Percentiles rank a stretch among this genome's conserved stretches.
Evolutionary conservation across 1,284 basidiomycete genomes (phyloP).

Genomic region (Moniliophthora roreri): DNA sequence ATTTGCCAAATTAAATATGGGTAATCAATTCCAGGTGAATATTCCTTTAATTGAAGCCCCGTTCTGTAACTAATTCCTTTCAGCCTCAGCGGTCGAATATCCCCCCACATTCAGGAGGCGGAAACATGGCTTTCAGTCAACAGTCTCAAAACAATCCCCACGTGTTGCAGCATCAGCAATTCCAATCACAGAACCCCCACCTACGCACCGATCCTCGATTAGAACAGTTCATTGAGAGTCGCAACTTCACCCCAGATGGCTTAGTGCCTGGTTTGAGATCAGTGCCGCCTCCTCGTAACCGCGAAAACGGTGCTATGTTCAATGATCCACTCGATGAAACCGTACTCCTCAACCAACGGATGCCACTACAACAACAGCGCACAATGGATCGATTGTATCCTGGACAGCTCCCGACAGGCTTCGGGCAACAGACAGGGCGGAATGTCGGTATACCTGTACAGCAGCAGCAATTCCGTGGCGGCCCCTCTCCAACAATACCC

Average conservation of each 20-base stretch:
- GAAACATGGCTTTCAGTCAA: conserved; percentile 28
- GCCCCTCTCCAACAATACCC: conserved; percentile 55
- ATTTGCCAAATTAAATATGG: conserved; percentile 72
- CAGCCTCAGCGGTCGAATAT: conserved; percentile 29
- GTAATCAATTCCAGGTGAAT: conserved; percentile 60
- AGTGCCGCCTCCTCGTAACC: conserved; percentile 55
- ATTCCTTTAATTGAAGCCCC: background rate
- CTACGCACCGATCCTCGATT: conserved; percentile 43
- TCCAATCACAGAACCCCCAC: conserved; percentile 39
- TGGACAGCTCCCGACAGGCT: conserved; percentile 47
- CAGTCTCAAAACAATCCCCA: conserved; percentile 34
- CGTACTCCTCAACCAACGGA: conserved; percentile 57
- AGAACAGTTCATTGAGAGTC: conserved; percentile 70
- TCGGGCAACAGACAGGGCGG: conserved; percentile 52
- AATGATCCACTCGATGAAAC: conserved; percentile 62
- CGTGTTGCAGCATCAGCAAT: conserved; percentile 41
- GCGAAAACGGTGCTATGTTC: conserved; percentile 58
- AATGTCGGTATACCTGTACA: conserved; percentile 59
- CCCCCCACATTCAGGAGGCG: conserved; percentile 23
- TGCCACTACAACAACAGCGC: conserved; percentile 47
- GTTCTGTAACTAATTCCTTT: conserved; percentile 5
- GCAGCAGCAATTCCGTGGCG: conserved; percentile 65
- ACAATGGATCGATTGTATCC: conserved; percentile 57
- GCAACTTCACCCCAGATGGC: conserved; percentile 77
- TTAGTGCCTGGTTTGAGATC: conserved; percentile 80